Conservation (phyloP, 2,329 filamentous ascomycete genomes). For the Colletotrichum truncatum region DNA sequence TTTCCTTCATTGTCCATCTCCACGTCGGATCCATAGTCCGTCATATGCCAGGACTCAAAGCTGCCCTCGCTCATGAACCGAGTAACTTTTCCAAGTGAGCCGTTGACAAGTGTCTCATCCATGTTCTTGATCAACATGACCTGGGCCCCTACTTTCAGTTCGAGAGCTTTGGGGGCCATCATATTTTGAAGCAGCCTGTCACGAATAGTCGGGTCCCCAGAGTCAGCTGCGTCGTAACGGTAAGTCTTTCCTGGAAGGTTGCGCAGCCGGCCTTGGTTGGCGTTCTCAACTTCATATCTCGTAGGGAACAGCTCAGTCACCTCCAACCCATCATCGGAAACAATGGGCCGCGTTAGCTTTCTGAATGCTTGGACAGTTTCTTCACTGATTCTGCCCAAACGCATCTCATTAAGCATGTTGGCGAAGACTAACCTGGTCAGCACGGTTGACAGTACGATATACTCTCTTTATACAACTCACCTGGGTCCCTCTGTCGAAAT, state of each 20-base stretch:
- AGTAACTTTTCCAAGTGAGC: constrained; percentile 86
- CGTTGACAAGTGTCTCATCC: constrained; percentile 93
- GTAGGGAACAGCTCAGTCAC: constrained; percentile 96
- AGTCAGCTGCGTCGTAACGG: constrained; percentile 78
- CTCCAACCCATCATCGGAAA: constrained; percentile 77
- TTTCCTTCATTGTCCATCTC: constrained; percentile 52
- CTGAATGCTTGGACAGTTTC: constrained; percentile 81
- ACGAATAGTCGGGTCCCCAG: constrained; percentile 75
- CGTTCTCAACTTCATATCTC: constrained; percentile 85
- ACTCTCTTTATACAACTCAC: constrained; percentile 50
- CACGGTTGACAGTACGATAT: neutral
- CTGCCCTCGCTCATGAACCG: constrained; percentile 71
- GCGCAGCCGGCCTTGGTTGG: constrained; percentile 79
- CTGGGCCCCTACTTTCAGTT: constrained; percentile 90
- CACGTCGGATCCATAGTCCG: constrained; percentile 52
- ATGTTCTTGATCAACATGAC: constrained; percentile 99
- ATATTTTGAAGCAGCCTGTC: constrained; percentile 87
- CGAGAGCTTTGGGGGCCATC: constrained; percentile 87
- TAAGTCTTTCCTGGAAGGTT: constrained; percentile 74
- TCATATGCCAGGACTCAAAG: constrained; percentile 43
- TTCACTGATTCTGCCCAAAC: constrained; percentile 82
- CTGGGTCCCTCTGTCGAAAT: constrained; percentile 90
- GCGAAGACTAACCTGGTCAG: constrained; percentile 73
- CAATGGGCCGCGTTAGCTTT: constrained; percentile 74
- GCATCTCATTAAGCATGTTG: constrained; percentile 97